A percentile compares a stretch with the other conserved stretches of the same genome.
Evolutionary conservation across 2,329 filamentous ascomycete species (phyloP).

Genomic region (Trichoderma sp.): DNA sequence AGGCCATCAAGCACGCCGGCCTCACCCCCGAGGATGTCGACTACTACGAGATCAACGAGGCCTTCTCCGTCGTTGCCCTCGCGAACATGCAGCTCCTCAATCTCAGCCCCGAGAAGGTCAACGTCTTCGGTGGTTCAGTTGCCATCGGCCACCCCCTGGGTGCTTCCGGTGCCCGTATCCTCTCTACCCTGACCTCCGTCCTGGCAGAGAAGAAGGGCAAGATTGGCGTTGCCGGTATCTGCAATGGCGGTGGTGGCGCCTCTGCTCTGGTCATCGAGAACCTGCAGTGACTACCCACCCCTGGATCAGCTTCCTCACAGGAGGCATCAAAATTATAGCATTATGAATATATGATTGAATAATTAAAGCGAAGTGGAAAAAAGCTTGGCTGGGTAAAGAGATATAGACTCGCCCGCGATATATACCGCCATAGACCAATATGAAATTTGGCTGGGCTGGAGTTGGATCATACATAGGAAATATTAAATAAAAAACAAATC

Average conservation of each 20-base stretch:
- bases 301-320: not conserved
- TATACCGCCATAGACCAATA: not conserved
- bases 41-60: constrained; percentile 98
- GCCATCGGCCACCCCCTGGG: constrained; percentile 94
- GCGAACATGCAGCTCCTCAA: constrained; percentile 92
- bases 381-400: not conserved
- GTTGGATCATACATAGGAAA: constrained; percentile 4
- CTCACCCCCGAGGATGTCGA: constrained; percentile 76
- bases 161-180: constrained; percentile 88
- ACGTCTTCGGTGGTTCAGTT: constrained; percentile 91
- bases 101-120: constrained; percentile 81
- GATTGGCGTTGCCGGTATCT: constrained; percentile 92
- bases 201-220: constrained; percentile 88
- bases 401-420: not conserved
- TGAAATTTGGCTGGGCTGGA: not conserved
- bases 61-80: constrained; percentile 93
- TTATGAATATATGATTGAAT: constrained; percentile 19
- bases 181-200: constrained; percentile 85
- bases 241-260: constrained; percentile 95
- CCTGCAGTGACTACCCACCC: constrained; percentile 46
- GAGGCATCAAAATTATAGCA: constrained; percentile 18
- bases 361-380: not conserved
- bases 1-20: constrained; percentile 92
- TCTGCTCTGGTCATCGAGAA: constrained; percentile 89
- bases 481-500: not conserved